phyloP scores from a whole-genome alignment of 257 asterid genomes.

The Echium plantagineum region DNA sequence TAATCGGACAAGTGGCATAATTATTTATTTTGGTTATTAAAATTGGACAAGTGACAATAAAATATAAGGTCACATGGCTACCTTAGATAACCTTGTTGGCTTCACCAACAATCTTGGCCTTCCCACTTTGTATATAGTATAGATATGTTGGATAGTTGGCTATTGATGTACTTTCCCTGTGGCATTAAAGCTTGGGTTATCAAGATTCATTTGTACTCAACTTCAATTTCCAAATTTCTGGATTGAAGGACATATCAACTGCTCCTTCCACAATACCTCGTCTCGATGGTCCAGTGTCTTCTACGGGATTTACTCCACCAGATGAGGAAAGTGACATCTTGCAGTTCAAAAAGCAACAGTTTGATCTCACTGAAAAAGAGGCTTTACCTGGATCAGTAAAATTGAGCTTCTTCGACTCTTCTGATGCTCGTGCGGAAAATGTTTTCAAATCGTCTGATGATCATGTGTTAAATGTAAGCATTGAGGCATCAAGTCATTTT shows the following conservation, averaged over 20 bases:
- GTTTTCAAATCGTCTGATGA: conserved; percentile 12
- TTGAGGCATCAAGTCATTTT: conserved; percentile 10
- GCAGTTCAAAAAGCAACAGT: conserved; percentile 14
- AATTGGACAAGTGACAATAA: too few species aligned
- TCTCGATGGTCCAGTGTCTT: conserved; percentile 13
- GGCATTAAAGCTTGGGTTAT: not conserved
- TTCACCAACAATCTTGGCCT: too few species aligned
- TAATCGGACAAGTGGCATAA: too few species aligned
- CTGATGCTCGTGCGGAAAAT: conserved; percentile 16
- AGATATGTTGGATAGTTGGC: not conserved
- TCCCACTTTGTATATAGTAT: too few species aligned
- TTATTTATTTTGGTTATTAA: too few species aligned
- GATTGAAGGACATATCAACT: conserved; percentile 26
- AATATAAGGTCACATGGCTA: too few species aligned
- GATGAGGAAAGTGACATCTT: conserved; percentile 15
- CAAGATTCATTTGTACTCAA: not conserved
- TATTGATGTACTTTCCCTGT: not conserved
- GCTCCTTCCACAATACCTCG: conserved; percentile 13
- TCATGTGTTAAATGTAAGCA: conserved; percentile 17
- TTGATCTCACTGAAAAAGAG: conserved; percentile 21
- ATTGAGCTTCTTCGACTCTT: conserved; percentile 15
- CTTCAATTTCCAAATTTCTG: conserved; percentile 15
- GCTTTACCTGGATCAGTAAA: conserved; percentile 20
- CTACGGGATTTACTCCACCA: conserved; percentile 13
- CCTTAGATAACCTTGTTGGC: too few species aligned